phyloP scores from a whole-genome alignment of 2,329 filamentous ascomycete genomes.

The Monosporascus cannonballus region DNA sequence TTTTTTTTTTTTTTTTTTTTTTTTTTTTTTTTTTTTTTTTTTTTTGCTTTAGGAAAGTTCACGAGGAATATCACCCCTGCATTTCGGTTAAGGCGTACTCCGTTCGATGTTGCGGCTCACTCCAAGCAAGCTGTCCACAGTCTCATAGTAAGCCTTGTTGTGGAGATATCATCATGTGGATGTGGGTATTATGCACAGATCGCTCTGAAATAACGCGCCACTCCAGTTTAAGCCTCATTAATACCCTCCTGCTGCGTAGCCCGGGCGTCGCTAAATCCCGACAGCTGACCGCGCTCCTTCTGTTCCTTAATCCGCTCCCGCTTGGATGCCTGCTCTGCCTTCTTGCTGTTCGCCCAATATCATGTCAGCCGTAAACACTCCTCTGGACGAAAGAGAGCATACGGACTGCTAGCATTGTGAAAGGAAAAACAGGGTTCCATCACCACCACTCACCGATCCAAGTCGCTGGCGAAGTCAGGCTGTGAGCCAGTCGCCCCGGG shows the following conservation, averaged over 20 bases:
- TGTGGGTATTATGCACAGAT: no score
- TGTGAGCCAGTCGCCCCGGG: conserved; percentile 20
- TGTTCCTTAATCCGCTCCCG: conserved; percentile 20
- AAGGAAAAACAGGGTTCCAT: not conserved
- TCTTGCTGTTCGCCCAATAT: conserved; percentile 17
- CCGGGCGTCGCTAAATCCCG: conserved; percentile 16
- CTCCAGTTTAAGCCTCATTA: not conserved
- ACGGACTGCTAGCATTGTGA: no score
- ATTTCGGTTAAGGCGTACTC: no score
- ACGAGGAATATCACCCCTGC: no score
- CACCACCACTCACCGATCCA: conserved; percentile 21
- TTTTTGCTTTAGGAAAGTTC: no score
- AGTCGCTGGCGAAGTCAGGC: conserved; percentile 24
- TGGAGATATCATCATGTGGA: not conserved
- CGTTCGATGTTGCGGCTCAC: no score
- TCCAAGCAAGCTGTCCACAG: no score
- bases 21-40: no score
- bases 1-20: no score
- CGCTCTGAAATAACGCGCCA: not conserved
- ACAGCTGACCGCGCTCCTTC: conserved; percentile 16
- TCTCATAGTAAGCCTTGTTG: no score
- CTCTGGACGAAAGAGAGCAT: not conserved
- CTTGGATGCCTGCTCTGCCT: conserved; percentile 18
- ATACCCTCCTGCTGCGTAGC: not conserved
- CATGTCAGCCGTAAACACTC: not conserved